Percentiles rank a stretch among this genome's conserved stretches.
These are phyloP conservation scores for Gamsiella multidivaricata DNA, from an alignment of 192 early-diverging fungal species.

Conservation along the genomic window DNA sequence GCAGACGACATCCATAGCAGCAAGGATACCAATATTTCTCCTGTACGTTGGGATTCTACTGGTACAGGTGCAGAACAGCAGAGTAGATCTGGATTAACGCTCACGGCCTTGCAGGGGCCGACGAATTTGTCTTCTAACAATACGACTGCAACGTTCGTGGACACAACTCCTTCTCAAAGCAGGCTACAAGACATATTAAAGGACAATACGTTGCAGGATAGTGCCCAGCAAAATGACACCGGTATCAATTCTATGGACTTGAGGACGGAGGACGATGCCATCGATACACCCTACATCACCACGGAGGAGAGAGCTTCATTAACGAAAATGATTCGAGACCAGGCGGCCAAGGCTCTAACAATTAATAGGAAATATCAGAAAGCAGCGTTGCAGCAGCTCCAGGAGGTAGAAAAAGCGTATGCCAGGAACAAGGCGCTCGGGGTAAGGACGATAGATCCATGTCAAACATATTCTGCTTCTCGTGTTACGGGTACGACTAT, in stretches of 20 bases:
- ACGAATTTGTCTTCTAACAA: too few species aligned
- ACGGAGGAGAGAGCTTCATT: conserved; percentile 3
- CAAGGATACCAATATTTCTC: too few species aligned
- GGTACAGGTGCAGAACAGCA: too few species aligned
- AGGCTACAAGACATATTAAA: too few species aligned
- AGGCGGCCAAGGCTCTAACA: conserved; percentile 50
- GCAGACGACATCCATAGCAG: too few species aligned
- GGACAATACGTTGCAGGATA: too few species aligned
- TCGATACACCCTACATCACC: background rate
- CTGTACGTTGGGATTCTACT: too few species aligned
- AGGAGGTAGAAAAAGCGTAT: conserved; percentile 60
- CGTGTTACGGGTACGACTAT: background rate
- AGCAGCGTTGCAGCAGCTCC: conserved; percentile 52
- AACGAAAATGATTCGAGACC: conserved; percentile 7
- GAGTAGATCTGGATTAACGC: too few species aligned
- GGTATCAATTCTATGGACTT: background rate
- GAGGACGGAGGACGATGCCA: background rate
- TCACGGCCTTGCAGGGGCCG: too few species aligned
- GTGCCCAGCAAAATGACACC: too few species aligned
- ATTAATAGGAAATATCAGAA: conserved; percentile 61
- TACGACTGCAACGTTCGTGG: too few species aligned
- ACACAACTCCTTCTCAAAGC: too few species aligned
- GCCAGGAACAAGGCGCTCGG: conserved; percentile 57
- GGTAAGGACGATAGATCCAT: conserved; percentile 42
- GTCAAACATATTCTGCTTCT: background rate